Percentiles rank a stretch among this genome's conserved stretches.
These are phyloP conservation scores for Barnettozyma sp. DNA, from an alignment of 805 yeast species.

Conservation along the genomic window DNA sequence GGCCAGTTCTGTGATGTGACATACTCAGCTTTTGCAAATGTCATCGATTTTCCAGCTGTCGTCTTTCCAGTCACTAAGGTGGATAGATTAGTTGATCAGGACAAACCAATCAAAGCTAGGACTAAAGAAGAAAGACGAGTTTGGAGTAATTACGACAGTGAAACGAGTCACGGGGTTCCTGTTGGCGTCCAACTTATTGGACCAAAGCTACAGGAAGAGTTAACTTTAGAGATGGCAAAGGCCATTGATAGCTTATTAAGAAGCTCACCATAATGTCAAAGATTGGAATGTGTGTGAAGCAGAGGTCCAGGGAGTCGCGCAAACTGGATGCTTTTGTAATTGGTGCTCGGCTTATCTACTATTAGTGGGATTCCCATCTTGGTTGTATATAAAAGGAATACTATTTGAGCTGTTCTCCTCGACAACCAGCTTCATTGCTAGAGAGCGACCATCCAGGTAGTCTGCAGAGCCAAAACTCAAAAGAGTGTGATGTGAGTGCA, in stretches of 20 bases:
- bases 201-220: slow-evolving; percentile 19
- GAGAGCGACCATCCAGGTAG: too few relatives aligned
- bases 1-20: slow-evolving; percentile 33
- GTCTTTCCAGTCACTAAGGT: slow-evolving; percentile 49
- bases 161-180: slow-evolving; percentile 10
- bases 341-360: too few relatives aligned
- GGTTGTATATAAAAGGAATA: too few relatives aligned
- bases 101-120: not conserved
- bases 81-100: slow-evolving; percentile 27
- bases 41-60: slow-evolving; percentile 48
- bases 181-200: slow-evolving; percentile 23
- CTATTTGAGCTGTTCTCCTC: too few relatives aligned
- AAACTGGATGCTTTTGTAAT: too few relatives aligned
- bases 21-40: slow-evolving; percentile 49
- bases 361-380: too few relatives aligned
- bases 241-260: slow-evolving; percentile 1
- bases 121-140: slow-evolving; percentile 7
- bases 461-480: too few relatives aligned
- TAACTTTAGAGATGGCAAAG: slow-evolving; percentile 13
- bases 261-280: too few relatives aligned
- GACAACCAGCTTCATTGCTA: too few relatives aligned
- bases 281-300: too few relatives aligned
- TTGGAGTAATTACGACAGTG: slow-evolving; percentile 8
- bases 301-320: too few relatives aligned
- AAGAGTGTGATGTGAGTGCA: too few relatives aligned